Conservation (phyloP, 352 stramenopile species). For the Discostella stelligera region DNA sequence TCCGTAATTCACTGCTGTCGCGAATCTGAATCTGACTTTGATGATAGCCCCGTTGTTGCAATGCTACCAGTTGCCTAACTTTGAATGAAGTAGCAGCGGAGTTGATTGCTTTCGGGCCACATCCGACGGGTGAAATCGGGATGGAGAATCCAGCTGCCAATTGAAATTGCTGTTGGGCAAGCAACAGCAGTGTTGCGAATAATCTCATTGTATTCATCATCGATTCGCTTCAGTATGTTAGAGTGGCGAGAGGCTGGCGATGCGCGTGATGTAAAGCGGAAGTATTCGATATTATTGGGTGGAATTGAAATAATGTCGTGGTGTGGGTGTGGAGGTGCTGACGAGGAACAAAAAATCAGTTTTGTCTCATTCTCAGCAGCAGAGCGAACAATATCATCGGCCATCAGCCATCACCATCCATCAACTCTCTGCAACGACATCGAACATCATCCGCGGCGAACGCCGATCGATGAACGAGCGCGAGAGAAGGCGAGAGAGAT, state of each 20-base stretch:
- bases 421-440: background rate
- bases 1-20: slow-evolving; percentile 12
- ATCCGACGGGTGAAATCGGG: background rate
- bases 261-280: no score
- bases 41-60: slow-evolving; percentile 1
- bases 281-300: background rate
- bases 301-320: background rate
- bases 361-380: no score
- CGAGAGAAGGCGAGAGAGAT: no score
- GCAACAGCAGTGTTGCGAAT: background rate
- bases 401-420: background rate
- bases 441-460: no score
- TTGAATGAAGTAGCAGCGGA: background rate
- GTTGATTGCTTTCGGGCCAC: background rate
- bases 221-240: background rate
- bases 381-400: background rate
- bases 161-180: background rate
- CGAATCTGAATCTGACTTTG: background rate
- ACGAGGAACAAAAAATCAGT: background rate
- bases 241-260: no score
- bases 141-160: background rate
- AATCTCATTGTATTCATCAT: background rate
- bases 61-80: background rate
- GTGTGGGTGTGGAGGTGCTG: background rate
- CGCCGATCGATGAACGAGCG: no score